Evolutionary conservation across 495 filamentous ascomycete genomes (phyloP), one percentile per base, ranked within the genome.

Genomic region (Neurospora sp.): DNA sequence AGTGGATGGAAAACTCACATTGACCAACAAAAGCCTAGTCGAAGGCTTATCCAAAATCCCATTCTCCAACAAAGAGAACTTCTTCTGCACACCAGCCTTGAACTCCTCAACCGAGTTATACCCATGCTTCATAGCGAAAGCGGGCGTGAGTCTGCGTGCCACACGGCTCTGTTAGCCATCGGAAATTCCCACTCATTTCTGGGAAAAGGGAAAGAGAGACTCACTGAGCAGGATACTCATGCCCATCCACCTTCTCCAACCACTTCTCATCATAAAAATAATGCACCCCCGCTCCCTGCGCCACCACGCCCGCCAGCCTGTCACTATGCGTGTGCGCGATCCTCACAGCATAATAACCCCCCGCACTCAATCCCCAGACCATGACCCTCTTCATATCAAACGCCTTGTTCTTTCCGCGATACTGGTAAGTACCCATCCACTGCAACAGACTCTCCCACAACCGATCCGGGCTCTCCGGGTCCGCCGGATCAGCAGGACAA

Each of bases 201-300:
- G 40, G 12, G 16, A 16, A 44, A 44, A 14, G 27, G 35, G 10
- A 35, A 44, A n/a, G 70, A 72, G 18, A 45, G 9, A 85, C 86
- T 82, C 71, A 90, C 85, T 84, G 79, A 78, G 94, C 94, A 10
- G 92, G 92, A 81, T 95, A 95, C 81, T 94, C 92, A 73, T 92
- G 89, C 38, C 90, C 88, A 74, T 93, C 89, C 0, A 89, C 89
- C 71, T 82, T 82, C 35, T 86, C 83, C 75, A 94, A 76, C 92
- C 92, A 94, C 70, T 87, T 87, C 1, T 72, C 70, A 37, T 85
- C 85, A 74, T 91, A 91, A 79, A 93, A 92, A 75, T 71, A 85
- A 78, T 94, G 92, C 65, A 82, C 84, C 0, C 92, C 92, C 9
- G 91, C 91, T 0, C 92, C 92, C 79, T 92, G 89, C 37, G 91